Base-by-base conservation (phyloP, 2,329 filamentous ascomycete genomes). In the Colletotrichum chlorophyti region DNA sequence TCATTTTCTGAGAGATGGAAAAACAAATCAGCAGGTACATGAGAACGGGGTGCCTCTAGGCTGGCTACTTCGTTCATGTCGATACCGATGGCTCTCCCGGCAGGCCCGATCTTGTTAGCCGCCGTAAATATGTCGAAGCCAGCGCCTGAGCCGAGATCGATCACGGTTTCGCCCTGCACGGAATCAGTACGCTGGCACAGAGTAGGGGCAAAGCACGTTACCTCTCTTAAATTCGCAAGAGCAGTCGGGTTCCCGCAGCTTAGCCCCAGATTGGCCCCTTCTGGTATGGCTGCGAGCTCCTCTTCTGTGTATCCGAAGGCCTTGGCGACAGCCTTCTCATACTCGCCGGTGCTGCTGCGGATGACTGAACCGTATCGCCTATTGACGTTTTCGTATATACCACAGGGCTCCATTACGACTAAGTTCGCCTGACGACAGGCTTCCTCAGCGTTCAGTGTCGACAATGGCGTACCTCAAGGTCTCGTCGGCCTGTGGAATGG, bases 71-170 rank as follows among this genome's bases (percentile, higher is more conserved):
- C 76, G 62, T 81, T 87, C 80, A 87, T 86, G 64, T 88, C 84
- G 5, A 87, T 72, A 7, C 84, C 85, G 45, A 86, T 80, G 4
- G 74, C 81, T 24, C 70, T 76, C 2, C 83, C 83, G 4, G 66
- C 68, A 0, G 63, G 42, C 0, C 82, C 82, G 32, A 86, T 76
- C 63, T 76, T 81, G 23, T 71, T 71, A 4, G 80, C 74, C 10
- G 83, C 82, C 3, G 81, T 76, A 59, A 86, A 84, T 15, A 81
- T 78, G 64, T 87, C 84, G 40, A 87, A 81, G 1, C 84, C 84
- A 7, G 79, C 83, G 3, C 85, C 83, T 60, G 76, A 78, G 2
- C 84, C 84, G 1, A 87, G 71, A 62, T 86, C 84, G 53, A 87
- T 69, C 2, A 86, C 76, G 0, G 76, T 82, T 65, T 87, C 84